A percentile compares a stretch with the other conserved stretches of the same genome.
These are phyloP conservation scores for Aspergillus sp. DNA, from an alignment of 2,329 filamentous ascomycete species.

Conservation along the genomic window DNA sequence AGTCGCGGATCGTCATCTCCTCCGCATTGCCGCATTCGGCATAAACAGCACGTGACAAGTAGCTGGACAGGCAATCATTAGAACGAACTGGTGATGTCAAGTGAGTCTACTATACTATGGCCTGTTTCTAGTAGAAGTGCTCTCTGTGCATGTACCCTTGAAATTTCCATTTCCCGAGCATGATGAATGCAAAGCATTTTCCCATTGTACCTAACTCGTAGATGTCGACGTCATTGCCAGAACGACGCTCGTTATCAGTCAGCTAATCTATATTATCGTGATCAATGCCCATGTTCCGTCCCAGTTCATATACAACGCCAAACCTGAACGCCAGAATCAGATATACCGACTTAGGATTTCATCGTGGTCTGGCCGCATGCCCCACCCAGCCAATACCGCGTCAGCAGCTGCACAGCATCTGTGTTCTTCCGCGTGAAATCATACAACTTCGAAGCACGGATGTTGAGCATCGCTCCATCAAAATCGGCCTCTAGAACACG, in stretches of 20 bases:
- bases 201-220: neutral
- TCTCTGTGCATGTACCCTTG: too few relatives aligned
- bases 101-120: too few relatives aligned
- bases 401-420: neutral
- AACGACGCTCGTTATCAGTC: neutral
- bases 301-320: neutral
- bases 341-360: neutral
- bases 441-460: constrained; percentile 10
- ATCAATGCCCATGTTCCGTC: neutral
- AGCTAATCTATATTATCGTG: neutral
- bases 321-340: neutral
- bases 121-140: too few relatives aligned
- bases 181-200: neutral
- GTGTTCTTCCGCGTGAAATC: constrained; percentile 11
- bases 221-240: neutral
- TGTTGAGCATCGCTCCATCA: constrained; percentile 5
- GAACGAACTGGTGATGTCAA: too few relatives aligned
- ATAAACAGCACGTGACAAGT: neutral
- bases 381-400: constrained; percentile 13
- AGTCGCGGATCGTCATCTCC: neutral
- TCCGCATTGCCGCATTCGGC: neutral
- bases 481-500: constrained; percentile 13
- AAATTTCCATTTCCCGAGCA: neutral
- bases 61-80: too few relatives aligned
- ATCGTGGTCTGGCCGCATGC: constrained; percentile 8